Evolutionary conservation across 805 yeast species (phyloP).

Genomic region (Yarrowia osloensis): DNA sequence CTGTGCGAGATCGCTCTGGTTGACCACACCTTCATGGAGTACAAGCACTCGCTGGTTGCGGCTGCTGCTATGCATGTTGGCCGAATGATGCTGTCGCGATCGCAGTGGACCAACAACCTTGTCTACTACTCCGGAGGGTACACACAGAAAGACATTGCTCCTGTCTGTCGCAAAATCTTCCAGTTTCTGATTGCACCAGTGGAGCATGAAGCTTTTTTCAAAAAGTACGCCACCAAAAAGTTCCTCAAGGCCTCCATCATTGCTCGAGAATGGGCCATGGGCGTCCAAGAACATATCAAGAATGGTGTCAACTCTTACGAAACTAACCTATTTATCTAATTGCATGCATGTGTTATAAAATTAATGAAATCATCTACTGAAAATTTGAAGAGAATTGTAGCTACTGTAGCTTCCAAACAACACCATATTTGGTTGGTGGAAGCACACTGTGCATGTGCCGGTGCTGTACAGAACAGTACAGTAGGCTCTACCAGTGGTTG

Average conservation of each 20-base stretch:
- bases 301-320: slow-evolving; percentile 26
- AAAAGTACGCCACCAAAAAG: slow-evolving; percentile 86
- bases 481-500: no score
- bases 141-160: slow-evolving; percentile 67
- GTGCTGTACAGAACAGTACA: no score
- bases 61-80: slow-evolving; percentile 87
- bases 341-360: slow-evolving; percentile 27
- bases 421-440: no score
- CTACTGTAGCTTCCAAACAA: no score
- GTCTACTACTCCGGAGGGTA: slow-evolving; percentile 92
- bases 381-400: no score
- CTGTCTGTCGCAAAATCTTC: slow-evolving; percentile 71
- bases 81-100: slow-evolving; percentile 65
- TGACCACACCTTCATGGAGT: slow-evolving; percentile 72
- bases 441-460: no score
- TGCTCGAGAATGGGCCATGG: slow-evolving; percentile 43
- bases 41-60: slow-evolving; percentile 75
- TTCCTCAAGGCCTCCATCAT: slow-evolving; percentile 63
- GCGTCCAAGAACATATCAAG: slow-evolving; percentile 23
- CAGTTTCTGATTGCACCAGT: slow-evolving; percentile 76
- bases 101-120: slow-evolving; percentile 80
- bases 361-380: slow-evolving; percentile 21
- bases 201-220: slow-evolving; percentile 88
- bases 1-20: slow-evolving; percentile 74
- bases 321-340: slow-evolving; percentile 30